Evolutionary conservation across 2,329 filamentous ascomycete genomes (phyloP), one percentile per base, ranked within the genome.

Genomic region (Trichoderma endophyticum): DNA sequence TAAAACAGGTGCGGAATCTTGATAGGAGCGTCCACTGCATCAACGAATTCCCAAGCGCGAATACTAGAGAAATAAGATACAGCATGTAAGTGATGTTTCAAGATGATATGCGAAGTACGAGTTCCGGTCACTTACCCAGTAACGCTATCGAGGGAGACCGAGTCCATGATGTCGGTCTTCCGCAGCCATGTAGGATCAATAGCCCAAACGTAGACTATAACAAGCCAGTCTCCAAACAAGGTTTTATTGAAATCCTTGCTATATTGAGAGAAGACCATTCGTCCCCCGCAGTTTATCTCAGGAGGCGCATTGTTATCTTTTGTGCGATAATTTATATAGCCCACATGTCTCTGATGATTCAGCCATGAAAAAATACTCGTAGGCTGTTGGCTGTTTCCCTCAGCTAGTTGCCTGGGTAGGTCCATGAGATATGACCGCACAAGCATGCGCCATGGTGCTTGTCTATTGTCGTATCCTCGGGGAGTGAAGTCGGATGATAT

Each of bases 361-460:
- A 9, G 21, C 64, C 64, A 67, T 59, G n/a, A 48, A n/a, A 18
- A 43, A 30, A 59, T 39, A 67, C 12, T 48, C 43, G 18, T 48
- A 28, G 64, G 57, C 64, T 59, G 8, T 67, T 18, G 15, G 14
- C 21, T 28, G 51, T 21, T n/a, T 30, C 64, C 64, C n/a, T 43
- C 21, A 21, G 32, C 6, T 12, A 67, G 28, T 59, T 67, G 64
- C 12, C 15, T 5, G 32, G 64, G 64, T 15, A 67, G 24, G 21
- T 67, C 64, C 9, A 24, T 21, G 14, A 57, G 32, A 9, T 59
- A 67, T 24, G 51, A n/a, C 64, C 64, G 64, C 28, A 67, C 39
- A 21, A 67, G 64, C 64, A 67, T 67, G 51, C 64, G 64, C 64
- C 64, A 67, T 67, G 64, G 51, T 24, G 64, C 64, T 21, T 67